phyloP scores from a whole-genome alignment of 1,139 yeast species.

The Suhomyces kunorum region DNA sequence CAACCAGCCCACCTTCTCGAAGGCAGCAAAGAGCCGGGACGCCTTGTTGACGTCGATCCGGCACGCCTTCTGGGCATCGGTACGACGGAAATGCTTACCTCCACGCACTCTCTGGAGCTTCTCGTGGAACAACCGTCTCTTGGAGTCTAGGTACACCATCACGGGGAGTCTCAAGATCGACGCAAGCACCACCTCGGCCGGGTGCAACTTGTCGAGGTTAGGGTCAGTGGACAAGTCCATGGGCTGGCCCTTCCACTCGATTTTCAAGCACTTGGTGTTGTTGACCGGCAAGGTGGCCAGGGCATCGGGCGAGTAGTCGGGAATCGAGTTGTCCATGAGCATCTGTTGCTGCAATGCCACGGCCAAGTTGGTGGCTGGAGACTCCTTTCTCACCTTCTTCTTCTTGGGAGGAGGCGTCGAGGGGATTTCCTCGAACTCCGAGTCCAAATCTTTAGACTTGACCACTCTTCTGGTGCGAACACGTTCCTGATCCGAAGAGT shows the following conservation, averaged over 20 bases:
- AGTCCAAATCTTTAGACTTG: slow-evolving; percentile 22
- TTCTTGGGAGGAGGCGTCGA: slow-evolving; percentile 31
- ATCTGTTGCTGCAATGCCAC: slow-evolving; percentile 46
- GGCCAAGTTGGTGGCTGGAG: slow-evolving; percentile 27
- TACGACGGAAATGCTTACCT: slow-evolving; percentile 87
- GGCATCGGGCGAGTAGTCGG: slow-evolving; percentile 78
- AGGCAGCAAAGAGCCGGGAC: slow-evolving; percentile 86
- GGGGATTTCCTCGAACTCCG: slow-evolving; percentile 14
- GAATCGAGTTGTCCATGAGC: slow-evolving; percentile 56
- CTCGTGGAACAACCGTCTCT: slow-evolving; percentile 84
- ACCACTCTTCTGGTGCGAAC: slow-evolving; percentile 62
- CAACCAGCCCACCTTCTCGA: slow-evolving; percentile 95
- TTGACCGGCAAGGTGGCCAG: slow-evolving; percentile 62
- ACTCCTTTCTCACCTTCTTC: slow-evolving; percentile 35
- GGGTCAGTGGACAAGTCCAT: slow-evolving; percentile 87
- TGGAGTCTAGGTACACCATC: slow-evolving; percentile 85
- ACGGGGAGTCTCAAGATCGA: slow-evolving; percentile 87
- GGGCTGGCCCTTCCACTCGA: slow-evolving; percentile 98
- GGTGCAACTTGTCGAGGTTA: slow-evolving; percentile 69
- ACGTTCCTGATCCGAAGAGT: slow-evolving; percentile 39
- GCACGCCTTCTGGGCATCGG: slow-evolving; percentile 97
- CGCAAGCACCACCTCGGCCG: slow-evolving; percentile 88
- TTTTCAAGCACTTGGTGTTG: slow-evolving; percentile 68
- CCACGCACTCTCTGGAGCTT: slow-evolving; percentile 75
- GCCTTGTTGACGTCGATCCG: slow-evolving; percentile 97